These are phyloP conservation scores for Psilocybe cubensis DNA, from an alignment of 768 basidiomycete species.

Conservation along the genomic window DNA sequence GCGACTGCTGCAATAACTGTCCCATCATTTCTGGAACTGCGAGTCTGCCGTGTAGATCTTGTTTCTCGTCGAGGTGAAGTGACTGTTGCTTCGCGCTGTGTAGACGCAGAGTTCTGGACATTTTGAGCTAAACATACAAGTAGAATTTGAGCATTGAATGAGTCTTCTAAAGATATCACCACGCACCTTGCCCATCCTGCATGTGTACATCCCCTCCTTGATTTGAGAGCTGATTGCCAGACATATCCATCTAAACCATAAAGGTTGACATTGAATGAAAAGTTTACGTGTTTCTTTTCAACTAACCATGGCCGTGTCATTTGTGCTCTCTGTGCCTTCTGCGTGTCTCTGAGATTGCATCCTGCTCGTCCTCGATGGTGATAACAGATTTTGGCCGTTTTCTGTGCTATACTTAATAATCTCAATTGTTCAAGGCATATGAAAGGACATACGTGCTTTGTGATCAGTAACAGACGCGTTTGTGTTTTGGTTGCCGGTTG, in stretches of 20 bases:
- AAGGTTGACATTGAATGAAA: background rate
- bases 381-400: slow-evolving; percentile 50
- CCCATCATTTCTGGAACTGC: slow-evolving; percentile 16
- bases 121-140: background rate
- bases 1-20: slow-evolving; percentile 27
- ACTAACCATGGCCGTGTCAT: background rate
- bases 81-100: background rate
- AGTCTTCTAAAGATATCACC: background rate
- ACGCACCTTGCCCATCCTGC: background rate
- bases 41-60: slow-evolving; percentile 5
- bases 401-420: slow-evolving; percentile 46
- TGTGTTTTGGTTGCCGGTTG: background rate
- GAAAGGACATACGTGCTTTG: slow-evolving; percentile 47
- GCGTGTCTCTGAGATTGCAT: slow-evolving; percentile 28
- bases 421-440: background rate
- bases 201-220: slow-evolving; percentile 6
- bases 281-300: background rate
- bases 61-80: slow-evolving; percentile 10
- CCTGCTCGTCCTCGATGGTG: slow-evolving; percentile 47
- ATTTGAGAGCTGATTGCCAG: background rate
- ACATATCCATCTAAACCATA: background rate
- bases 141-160: background rate
- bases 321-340: background rate
- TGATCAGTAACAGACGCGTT: slow-evolving; percentile 38
- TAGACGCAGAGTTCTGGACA: background rate